These are phyloP conservation scores for Aspergillus nomiae DNA, from an alignment of 2,329 filamentous ascomycete species.

Conservation along the genomic window DNA sequence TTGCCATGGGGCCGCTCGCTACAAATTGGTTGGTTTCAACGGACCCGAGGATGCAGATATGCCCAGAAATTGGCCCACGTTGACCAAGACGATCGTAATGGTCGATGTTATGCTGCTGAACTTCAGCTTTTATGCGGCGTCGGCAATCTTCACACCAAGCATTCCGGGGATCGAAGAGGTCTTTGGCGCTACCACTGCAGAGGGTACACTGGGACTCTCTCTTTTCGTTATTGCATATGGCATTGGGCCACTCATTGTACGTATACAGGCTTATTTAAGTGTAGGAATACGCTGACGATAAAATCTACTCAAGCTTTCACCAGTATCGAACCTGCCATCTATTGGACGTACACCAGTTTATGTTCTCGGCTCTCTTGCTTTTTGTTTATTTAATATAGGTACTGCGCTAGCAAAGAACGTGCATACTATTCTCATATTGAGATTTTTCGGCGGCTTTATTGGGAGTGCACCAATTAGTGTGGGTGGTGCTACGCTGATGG, in stretches of 20 bases:
- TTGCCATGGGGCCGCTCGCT: background rate
- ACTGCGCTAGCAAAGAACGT: slow-evolving; percentile 16
- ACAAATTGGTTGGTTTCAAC: background rate
- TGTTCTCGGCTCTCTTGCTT: slow-evolving; percentile 11
- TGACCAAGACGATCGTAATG: background rate
- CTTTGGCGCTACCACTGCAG: slow-evolving; percentile 56
- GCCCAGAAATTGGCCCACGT: background rate
- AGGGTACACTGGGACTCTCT: slow-evolving; percentile 60
- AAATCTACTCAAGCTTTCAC: background rate
- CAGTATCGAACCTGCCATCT: slow-evolving; percentile 13
- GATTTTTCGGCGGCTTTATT: slow-evolving; percentile 7
- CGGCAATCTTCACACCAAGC: slow-evolving; percentile 52
- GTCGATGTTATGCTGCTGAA: slow-evolving; percentile 12
- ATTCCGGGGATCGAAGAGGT: slow-evolving; percentile 51
- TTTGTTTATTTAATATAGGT: slow-evolving; percentile 17
- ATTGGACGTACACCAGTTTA: slow-evolving; percentile 17
- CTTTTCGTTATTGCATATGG: slow-evolving; percentile 63
- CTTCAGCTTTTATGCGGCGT: slow-evolving; percentile 17
- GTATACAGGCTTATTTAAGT: background rate
- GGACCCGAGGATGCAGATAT: background rate
- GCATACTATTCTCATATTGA: slow-evolving; percentile 14
- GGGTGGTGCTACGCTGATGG: slow-evolving; percentile 10
- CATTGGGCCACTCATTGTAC: slow-evolving; percentile 17
- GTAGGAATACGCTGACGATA: background rate
- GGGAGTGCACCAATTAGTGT: slow-evolving; percentile 9